Percentiles rank a stretch among this genome's conserved stretches.
phyloP scores from a whole-genome alignment of 202 grass and related monocot species.

The Musa balbisiana region DNA sequence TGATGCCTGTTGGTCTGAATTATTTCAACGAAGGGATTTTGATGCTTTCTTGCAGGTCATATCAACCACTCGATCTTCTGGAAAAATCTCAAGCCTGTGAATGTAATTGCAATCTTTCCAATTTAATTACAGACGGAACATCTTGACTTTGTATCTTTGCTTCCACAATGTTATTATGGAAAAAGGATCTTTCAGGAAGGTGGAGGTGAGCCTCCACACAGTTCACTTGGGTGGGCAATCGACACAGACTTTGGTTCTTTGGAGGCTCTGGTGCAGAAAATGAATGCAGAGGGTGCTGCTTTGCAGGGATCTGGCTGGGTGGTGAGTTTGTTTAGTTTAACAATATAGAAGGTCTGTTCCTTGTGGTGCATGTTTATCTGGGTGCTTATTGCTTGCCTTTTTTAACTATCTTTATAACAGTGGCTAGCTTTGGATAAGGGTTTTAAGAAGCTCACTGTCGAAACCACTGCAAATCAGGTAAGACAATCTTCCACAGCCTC shows the following conservation, averaged over 20 bases:
- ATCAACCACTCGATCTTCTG: constrained; percentile 98
- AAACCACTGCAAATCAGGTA: constrained; percentile 96
- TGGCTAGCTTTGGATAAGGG: constrained; percentile 95
- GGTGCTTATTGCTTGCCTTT: background rate
- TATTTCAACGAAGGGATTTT: background rate
- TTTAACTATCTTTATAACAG: constrained; percentile 34
- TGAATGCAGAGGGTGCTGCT: constrained; percentile 87
- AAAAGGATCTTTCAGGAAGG: constrained; percentile 52
- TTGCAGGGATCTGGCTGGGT: constrained; percentile 99
- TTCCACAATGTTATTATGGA: constrained; percentile 5
- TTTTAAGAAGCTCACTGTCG: constrained; percentile 74
- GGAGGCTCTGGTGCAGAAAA: constrained; percentile 79
- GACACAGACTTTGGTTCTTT: constrained; percentile 92
- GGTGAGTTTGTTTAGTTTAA: constrained; percentile 34
- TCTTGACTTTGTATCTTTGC: background rate
- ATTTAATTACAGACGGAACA: background rate
- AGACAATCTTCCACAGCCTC: background rate
- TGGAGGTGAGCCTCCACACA: constrained; percentile 78
- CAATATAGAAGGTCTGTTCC: too few species aligned
- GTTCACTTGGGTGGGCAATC: constrained; percentile 79
- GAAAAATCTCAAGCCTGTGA: constrained; percentile 86
- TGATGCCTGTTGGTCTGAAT: background rate
- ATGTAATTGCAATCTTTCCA: constrained; percentile 28
- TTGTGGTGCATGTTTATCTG: too few species aligned
- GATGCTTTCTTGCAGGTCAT: constrained; percentile 58